These are phyloP conservation scores for Trypanosoma scelopori DNA, from an alignment of 208 protist species.

Conservation along the genomic window DNA sequence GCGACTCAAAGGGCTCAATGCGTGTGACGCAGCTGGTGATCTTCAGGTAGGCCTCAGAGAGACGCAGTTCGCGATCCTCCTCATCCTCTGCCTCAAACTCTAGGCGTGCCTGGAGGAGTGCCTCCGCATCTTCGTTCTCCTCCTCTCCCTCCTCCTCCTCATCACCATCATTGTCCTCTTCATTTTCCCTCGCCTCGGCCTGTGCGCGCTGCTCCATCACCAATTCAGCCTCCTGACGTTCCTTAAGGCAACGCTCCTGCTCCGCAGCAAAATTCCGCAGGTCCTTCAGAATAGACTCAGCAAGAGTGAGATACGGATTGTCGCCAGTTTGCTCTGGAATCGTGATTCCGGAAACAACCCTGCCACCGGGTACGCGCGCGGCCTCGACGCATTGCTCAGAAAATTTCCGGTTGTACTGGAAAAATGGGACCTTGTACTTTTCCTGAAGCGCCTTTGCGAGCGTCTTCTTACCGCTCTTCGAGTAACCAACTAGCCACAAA, in stretches of 20 bases:
- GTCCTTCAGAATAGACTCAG: slow-evolving; percentile 48
- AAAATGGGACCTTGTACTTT: slow-evolving; percentile 64
- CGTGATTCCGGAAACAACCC: slow-evolving; percentile 52
- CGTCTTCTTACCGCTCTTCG: slow-evolving; percentile 68
- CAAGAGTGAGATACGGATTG: slow-evolving; percentile 53
- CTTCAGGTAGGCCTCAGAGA: slow-evolving; percentile 82
- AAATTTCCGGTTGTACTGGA: slow-evolving; percentile 69
- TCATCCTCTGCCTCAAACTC: slow-evolving; percentile 89
- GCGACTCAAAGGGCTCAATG: slow-evolving; percentile 84
- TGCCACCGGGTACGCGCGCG: slow-evolving; percentile 47
- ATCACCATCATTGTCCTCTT: slow-evolving; percentile 55
- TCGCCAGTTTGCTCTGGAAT: slow-evolving; percentile 44
- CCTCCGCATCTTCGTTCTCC: slow-evolving; percentile 71
- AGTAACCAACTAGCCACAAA: slow-evolving; percentile 78
- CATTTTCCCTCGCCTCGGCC: slow-evolving; percentile 35
- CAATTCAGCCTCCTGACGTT: slow-evolving; percentile 52
- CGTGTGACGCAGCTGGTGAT: slow-evolving; percentile 80
- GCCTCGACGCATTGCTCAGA: slow-evolving; percentile 79
- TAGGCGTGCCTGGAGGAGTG: slow-evolving; percentile 54
- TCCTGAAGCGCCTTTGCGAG: slow-evolving; percentile 53
- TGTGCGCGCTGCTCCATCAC: slow-evolving; percentile 59
- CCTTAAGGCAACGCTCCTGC: slow-evolving; percentile 54
- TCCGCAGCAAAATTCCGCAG: slow-evolving; percentile 56
- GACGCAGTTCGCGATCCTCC: slow-evolving; percentile 71
- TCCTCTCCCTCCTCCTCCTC: slow-evolving; percentile 57